Percentiles rank a stretch among this genome's conserved stretches.
Evolutionary conservation across 2,329 filamentous ascomycete species (phyloP).

Genomic region (Ophiostoma sp.): DNA sequence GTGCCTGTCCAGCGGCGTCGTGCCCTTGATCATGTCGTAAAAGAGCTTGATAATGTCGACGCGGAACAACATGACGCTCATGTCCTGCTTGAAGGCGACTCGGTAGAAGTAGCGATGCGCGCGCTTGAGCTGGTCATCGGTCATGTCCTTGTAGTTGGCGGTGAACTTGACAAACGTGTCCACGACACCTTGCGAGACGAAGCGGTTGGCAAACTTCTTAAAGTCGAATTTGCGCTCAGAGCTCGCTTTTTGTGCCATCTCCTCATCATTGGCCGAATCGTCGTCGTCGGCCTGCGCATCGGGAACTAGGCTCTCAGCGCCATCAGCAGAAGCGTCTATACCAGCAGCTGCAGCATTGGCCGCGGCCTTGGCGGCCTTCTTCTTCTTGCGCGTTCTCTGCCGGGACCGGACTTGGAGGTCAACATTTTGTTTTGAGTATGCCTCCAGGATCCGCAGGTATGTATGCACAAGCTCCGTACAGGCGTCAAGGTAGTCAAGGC

Average conservation of each 20-base stretch:
- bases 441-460: conserved; percentile 84
- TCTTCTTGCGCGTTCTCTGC: conserved; percentile 65
- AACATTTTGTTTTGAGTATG: conserved; percentile 89
- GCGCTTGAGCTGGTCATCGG: conserved; percentile 75
- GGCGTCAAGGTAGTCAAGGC: conserved; percentile 87
- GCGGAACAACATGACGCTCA: conserved; percentile 80
- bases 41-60: conserved; percentile 86
- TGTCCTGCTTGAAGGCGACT: conserved; percentile 89
- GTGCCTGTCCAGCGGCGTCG: conserved; percentile 64
- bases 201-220: conserved; percentile 70
- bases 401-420: conserved; percentile 89
- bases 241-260: conserved; percentile 62
- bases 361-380: conserved; percentile 51
- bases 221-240: conserved; percentile 95
- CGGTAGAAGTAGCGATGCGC: conserved; percentile 92
- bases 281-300: conserved; percentile 60
- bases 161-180: conserved; percentile 82
- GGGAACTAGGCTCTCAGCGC: conserved; percentile 46
- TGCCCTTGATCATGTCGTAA: conserved; percentile 86
- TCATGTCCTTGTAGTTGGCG: conserved; percentile 73
- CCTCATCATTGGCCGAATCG: conserved; percentile 66
- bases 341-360: conserved; percentile 25
- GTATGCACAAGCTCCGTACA: conserved; percentile 87
- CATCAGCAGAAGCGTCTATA: conserved; percentile 30
- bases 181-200: conserved; percentile 76